Evolutionary conservation across 495 filamentous ascomycete genomes (phyloP).

Genomic region (Talaromyces thailandensis): DNA sequence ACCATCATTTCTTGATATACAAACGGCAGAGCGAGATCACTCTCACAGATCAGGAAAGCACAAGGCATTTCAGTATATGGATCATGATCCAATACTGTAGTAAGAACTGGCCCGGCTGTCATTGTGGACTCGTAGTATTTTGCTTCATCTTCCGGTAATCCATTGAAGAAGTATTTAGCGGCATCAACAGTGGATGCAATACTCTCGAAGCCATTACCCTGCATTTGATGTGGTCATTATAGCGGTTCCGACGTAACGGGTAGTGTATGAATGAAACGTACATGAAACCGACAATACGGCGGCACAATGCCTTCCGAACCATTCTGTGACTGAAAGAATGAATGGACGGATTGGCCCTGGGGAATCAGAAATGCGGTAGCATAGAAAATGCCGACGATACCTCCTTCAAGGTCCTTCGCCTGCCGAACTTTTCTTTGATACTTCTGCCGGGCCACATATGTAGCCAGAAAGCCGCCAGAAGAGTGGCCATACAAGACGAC

Average conservation of each 20-base stretch:
- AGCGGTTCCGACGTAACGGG: no score
- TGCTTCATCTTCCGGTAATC: not conserved
- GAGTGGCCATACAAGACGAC: not conserved
- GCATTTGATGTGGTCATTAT: not conserved
- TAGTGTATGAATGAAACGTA: not conserved
- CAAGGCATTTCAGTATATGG: not conserved
- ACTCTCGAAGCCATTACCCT: not conserved
- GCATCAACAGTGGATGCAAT: constrained; percentile 23
- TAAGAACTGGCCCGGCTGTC: not conserved
- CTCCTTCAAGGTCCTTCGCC: not conserved
- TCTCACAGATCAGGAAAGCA: not conserved
- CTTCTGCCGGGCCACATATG: not conserved
- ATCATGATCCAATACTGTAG: not conserved
- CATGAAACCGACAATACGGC: constrained; percentile 1
- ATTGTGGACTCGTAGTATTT: constrained; percentile 1
- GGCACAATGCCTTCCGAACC: not conserved
- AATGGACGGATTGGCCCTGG: not conserved
- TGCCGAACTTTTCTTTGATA: constrained; percentile 2
- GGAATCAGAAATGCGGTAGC: not conserved
- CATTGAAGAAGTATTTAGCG: constrained; percentile 6
- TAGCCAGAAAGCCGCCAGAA: not conserved
- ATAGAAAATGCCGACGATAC: not conserved
- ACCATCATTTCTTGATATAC: not conserved
- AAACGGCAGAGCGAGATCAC: not conserved
- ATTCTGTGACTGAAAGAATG: not conserved